These are phyloP conservation scores for Phytophthora ohioensis DNA, from an alignment of 352 stramenopile genomes.

Conservation along the genomic window DNA sequence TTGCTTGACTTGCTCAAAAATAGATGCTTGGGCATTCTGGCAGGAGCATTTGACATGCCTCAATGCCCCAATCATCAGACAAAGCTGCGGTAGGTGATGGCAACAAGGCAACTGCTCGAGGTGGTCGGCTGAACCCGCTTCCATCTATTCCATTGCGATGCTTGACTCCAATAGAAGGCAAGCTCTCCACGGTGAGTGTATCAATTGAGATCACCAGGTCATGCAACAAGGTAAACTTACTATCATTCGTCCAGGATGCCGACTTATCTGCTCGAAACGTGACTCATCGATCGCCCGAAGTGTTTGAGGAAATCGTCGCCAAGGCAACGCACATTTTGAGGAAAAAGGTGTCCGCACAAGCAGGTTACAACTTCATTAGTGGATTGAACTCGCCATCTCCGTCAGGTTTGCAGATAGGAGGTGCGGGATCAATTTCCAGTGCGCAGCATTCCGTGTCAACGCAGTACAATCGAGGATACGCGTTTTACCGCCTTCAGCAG, in stretches of 20 bases:
- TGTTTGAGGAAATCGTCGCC: constrained; percentile 47
- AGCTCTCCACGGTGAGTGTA: constrained; percentile 35
- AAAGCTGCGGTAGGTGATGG: constrained; percentile 13
- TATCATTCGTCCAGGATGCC: constrained; percentile 39
- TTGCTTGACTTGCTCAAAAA: too few relatives aligned
- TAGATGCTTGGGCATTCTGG: too few relatives aligned
- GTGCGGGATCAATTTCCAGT: constrained; percentile 32
- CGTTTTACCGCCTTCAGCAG: constrained; percentile 59
- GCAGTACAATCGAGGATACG: constrained; percentile 66
- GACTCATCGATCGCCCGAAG: constrained; percentile 39
- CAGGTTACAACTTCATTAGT: constrained; percentile 10
- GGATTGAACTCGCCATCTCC: constrained; percentile 3
- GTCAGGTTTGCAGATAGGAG: constrained; percentile 3
- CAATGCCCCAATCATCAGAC: constrained; percentile 21
- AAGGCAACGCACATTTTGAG: constrained; percentile 51
- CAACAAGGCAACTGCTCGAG: constrained; percentile 16
- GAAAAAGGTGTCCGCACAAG: constrained; percentile 46
- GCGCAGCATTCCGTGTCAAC: constrained; percentile 49
- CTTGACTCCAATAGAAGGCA: constrained; percentile 50
- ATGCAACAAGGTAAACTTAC: neutral
- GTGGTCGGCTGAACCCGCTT: constrained; percentile 11
- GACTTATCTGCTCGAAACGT: constrained; percentile 60
- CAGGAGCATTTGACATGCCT: constrained; percentile 4
- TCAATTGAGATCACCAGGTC: neutral
- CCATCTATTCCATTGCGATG: constrained; percentile 42